Evolutionary conservation across 2,329 filamentous ascomycete genomes (phyloP).

Genomic region (Westerdykella ornata): DNA sequence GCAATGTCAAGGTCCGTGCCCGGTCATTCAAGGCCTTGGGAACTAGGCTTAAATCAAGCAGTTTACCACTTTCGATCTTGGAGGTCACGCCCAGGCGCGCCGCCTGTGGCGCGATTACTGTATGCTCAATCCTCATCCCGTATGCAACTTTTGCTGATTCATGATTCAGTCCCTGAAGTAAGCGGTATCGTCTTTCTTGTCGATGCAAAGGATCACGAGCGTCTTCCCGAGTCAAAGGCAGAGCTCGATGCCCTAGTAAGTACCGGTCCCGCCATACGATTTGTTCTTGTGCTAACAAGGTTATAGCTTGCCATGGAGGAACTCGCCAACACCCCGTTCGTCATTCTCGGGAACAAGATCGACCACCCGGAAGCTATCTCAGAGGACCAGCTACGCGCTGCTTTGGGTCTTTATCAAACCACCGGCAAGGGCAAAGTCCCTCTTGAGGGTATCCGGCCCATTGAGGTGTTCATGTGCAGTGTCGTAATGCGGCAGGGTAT

Average conservation of each 20-base stretch:
- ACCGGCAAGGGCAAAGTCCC: constrained; percentile 36
- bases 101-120: constrained; percentile 39
- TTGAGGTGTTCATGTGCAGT: constrained; percentile 97
- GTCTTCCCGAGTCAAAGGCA: constrained; percentile 87
- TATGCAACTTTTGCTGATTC: constrained; percentile 4
- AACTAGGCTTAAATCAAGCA: background rate
- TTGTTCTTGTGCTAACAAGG: background rate
- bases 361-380: constrained; percentile 93
- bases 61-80: constrained; percentile 70
- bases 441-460: constrained; percentile 42
- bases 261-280: background rate
- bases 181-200: constrained; percentile 91
- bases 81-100: constrained; percentile 37
- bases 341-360: constrained; percentile 98
- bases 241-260: constrained; percentile 74
- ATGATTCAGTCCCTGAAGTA: constrained; percentile 30
- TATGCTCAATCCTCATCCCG: constrained; percentile 5
- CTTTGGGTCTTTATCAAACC: constrained; percentile 80
- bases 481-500: constrained; percentile 87
- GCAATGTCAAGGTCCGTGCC: constrained; percentile 55
- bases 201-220: constrained; percentile 94
- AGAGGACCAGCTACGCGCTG: constrained; percentile 89
- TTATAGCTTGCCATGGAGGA: constrained; percentile 86
- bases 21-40: background rate
- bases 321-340: constrained; percentile 87